Conservation (phyloP, 208 protist genomes). For the Acanthamoeba rhysodes region DNA sequence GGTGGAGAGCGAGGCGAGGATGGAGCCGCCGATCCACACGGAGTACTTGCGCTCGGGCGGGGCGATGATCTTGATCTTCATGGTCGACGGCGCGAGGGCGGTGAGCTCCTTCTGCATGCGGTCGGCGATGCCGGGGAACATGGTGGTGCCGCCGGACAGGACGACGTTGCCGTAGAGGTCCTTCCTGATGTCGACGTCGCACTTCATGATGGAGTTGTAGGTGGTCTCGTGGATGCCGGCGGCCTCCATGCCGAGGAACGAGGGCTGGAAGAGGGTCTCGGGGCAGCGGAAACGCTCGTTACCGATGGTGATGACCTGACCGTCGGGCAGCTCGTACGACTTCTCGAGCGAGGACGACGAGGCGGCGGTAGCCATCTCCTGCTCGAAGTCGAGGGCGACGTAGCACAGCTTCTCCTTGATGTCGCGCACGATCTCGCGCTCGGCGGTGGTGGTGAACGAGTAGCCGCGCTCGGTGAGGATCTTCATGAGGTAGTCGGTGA, state of each 20-base stretch:
- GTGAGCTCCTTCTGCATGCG: conserved; percentile 97
- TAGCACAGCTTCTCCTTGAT: conserved; percentile 90
- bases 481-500: conserved; percentile 96
- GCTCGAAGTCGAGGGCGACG: conserved; percentile 94
- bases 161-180: conserved; percentile 98
- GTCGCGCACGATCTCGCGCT: conserved; percentile 98
- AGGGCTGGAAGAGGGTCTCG: conserved; percentile 98
- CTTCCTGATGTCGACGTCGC: conserved; percentile 96
- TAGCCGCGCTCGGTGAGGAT: conserved; percentile 95
- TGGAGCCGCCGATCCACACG: conserved; percentile 92
- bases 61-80: conserved; percentile 92
- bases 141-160: conserved; percentile 96
- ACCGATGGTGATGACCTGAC: conserved; percentile 91
- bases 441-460: conserved; percentile 96
- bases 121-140: conserved; percentile 95
- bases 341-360: conserved; percentile 83
- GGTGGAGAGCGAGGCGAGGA: conserved; percentile 86
- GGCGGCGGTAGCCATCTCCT: conserved; percentile 94
- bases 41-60: conserved; percentile 87
- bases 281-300: conserved; percentile 91
- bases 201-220: conserved; percentile 98
- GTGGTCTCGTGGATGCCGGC: conserved; percentile 97
- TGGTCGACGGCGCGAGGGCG: conserved; percentile 95
- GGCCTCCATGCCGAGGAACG: conserved; percentile 95
- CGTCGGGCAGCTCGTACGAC: conserved; percentile 94